Evolutionary conservation across 176 grass and related monocot genomes (phyloP), one percentile per base, ranked within the genome.

Genomic region (Aegilops bicornis): DNA sequence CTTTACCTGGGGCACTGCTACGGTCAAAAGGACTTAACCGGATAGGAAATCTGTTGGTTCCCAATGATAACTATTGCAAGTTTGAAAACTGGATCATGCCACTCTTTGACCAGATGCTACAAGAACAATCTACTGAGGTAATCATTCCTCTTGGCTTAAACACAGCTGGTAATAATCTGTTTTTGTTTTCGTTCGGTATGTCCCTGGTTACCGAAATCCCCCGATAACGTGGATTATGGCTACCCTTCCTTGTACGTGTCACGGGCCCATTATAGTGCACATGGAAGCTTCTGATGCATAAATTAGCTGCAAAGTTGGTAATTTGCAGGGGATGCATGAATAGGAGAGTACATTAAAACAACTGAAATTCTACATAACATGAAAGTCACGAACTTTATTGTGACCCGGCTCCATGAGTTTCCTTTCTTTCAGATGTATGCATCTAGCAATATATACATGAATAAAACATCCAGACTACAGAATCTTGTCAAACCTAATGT

Each of bases 31-130:
- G 93, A 77, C 79, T 98, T 78, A 98, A 98, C 81, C 88, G 93
- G 23, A 98, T 98, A 79, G 93, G 96, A 60, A 98, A 95, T 83
- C 64, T 95, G 22, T 78, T 98, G 70, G 93, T 95, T 33, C 93
- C 96, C 3, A 95, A 98, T 91, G 96, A 94, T 83, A 98, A 98
- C 80, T 98, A 98, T 48, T 98, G 96, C 88, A 98, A 98, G 84
- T 98, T 98, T 94, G 96, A 98, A 69, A 90, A 98, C 66, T 95
- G 96, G 96, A 94, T 98, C 81, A 95, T 95, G 90, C 96, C 96
- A 32, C 54, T 98, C 69, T 89, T 98, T 60, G 90, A 95, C 63
- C 77, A 95, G 81, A 91, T 98, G 93, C 87, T 98, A 62, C 79
- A 87, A 67, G 96, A 98, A 86, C 96, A 98, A 81, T 92, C 93